Evolutionary conservation across 768 basidiomycete genomes (phyloP).

Genomic region (Tephrocybe sp.): DNA sequence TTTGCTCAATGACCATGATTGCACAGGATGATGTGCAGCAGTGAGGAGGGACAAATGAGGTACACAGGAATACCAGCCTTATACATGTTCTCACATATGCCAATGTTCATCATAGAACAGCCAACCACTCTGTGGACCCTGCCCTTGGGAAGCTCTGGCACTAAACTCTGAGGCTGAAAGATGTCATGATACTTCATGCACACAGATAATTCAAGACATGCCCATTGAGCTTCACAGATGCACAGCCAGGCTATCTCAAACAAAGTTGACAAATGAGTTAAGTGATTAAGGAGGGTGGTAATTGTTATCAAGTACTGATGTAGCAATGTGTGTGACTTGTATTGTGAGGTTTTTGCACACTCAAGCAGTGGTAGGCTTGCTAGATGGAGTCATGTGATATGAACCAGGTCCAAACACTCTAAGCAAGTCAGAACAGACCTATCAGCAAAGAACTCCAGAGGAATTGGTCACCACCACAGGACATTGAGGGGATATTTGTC

Average conservation of each 20-base stretch:
- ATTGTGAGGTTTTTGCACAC: too few species aligned
- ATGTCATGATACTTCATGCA: neutral
- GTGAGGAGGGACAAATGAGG: neutral
- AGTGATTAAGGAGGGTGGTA: neutral
- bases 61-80: constrained; percentile 1
- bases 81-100: neutral
- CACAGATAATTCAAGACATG: neutral
- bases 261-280: neutral
- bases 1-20: too few species aligned
- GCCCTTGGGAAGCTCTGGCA: neutral
- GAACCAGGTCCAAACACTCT: too few species aligned
- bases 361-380: too few species aligned
- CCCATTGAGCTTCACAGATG: neutral
- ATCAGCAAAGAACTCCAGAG: too few species aligned
- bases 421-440: too few species aligned
- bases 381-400: too few species aligned
- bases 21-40: neutral
- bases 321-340: too few species aligned
- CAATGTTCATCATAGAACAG: neutral
- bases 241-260: neutral
- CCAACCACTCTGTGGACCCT: neutral
- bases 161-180: neutral
- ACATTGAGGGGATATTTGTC: neutral
- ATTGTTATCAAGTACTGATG: too few species aligned
- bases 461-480: neutral